Percentiles rank a stretch among this genome's conserved stretches.
These are phyloP conservation scores for Fusarium odoratissimum DNA, from an alignment of 2,329 filamentous ascomycete species.

Conservation along the genomic window DNA sequence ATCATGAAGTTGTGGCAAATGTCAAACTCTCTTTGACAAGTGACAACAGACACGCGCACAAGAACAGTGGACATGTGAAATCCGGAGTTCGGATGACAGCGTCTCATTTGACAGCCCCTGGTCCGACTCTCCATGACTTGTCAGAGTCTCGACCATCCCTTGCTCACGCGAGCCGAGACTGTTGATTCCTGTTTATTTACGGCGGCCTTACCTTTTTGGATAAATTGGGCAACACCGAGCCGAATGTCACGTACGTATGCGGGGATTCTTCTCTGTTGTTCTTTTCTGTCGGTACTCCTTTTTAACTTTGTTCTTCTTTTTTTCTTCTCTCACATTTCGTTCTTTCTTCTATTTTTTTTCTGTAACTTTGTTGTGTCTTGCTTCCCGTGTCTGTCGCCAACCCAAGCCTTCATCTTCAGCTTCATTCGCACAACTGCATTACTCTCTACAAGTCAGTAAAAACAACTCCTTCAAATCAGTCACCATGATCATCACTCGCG, in stretches of 20 bases:
- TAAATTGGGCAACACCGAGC: conserved; percentile 31
- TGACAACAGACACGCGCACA: background rate
- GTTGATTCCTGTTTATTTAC: conserved; percentile 34
- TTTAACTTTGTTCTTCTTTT: conserved; percentile 5
- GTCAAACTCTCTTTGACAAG: background rate
- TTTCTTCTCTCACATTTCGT: background rate
- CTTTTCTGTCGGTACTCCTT: conserved; percentile 8
- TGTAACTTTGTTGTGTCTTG: conserved; percentile 15
- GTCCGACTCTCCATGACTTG: conserved; percentile 23
- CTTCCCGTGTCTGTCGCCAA: background rate
- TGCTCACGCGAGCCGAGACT: conserved; percentile 16
- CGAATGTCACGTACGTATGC: conserved; percentile 27
- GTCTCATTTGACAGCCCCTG: conserved; percentile 25
- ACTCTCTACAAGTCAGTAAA: background rate
- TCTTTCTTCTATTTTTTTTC: conserved; percentile 1
- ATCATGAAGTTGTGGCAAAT: conserved; percentile 21
- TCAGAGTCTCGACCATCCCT: conserved; percentile 30
- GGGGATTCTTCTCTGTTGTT: conserved; percentile 21
- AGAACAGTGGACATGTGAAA: conserved; percentile 33
- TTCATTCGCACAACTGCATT: background rate
- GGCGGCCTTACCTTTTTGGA: conserved; percentile 36
- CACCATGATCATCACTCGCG: conserved; percentile 44
- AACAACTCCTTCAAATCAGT: background rate
- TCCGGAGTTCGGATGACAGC: conserved; percentile 21
- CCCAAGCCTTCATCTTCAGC: background rate